A percentile compares a stretch with the other conserved stretches of the same genome.
Evolutionary conservation across 2,329 filamentous ascomycete species (phyloP).

Genomic region (Nigrospora oryzae): DNA sequence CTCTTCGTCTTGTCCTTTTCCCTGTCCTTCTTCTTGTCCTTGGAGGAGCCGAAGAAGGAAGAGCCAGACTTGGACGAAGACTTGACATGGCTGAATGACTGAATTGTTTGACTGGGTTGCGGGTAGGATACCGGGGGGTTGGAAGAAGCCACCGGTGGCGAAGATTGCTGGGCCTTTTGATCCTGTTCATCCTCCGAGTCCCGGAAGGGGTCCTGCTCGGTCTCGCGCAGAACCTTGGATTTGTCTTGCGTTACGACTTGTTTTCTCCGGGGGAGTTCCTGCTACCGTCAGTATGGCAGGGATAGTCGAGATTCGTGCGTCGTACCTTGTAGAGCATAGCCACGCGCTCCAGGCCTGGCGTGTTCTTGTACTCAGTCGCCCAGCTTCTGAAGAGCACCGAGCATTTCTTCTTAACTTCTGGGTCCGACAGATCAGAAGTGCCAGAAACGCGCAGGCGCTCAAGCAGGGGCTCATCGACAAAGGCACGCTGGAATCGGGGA

Average conservation of each 20-base stretch:
- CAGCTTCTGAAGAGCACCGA: conserved; percentile 80
- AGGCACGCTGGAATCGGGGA: conserved; percentile 73
- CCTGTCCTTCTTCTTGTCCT: conserved; percentile 40
- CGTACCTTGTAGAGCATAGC: conserved; percentile 64
- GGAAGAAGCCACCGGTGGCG: conserved; percentile 18
- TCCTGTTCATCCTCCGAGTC: conserved; percentile 54
- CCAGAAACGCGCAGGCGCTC: conserved; percentile 85
- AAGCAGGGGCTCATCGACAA: conserved; percentile 84
- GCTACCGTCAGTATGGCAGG: conserved; percentile 1
- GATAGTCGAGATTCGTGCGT: neutral
- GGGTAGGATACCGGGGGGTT: conserved; percentile 16
- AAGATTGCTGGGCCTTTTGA: conserved; percentile 17
- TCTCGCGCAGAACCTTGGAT: conserved; percentile 77
- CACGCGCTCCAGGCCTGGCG: conserved; percentile 71
- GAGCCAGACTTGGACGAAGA: conserved; percentile 24
- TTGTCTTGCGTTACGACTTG: conserved; percentile 67
- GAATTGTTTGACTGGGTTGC: conserved; percentile 17
- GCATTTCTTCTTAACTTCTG: conserved; percentile 81
- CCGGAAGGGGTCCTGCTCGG: conserved; percentile 60
- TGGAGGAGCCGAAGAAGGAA: conserved; percentile 32
- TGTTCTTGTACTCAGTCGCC: conserved; percentile 73
- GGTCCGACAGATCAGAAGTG: conserved; percentile 76
- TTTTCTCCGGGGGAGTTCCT: conserved; percentile 59
- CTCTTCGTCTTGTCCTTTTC: conserved; percentile 46
- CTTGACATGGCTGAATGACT: conserved; percentile 30